phyloP scores from a whole-genome alignment of 257 asterid genomes.

The Solanum bulbocastanum region DNA sequence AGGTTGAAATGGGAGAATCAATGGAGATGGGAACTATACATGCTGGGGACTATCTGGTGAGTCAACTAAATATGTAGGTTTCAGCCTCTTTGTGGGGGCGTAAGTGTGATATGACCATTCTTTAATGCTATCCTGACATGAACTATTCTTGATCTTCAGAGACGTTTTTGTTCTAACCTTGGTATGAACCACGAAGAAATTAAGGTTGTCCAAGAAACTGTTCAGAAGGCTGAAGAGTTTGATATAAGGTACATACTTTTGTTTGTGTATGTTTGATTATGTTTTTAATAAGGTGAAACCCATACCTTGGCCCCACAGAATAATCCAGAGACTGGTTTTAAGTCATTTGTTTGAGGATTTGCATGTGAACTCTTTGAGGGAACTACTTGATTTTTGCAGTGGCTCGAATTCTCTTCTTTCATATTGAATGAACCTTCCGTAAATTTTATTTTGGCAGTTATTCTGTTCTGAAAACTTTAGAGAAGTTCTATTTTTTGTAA shows the following conservation, averaged over 20 bases:
- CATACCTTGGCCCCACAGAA: background rate
- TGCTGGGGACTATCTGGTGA: constrained; percentile 90
- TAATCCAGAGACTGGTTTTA: background rate
- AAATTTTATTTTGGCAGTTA: background rate
- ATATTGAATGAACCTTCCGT: background rate
- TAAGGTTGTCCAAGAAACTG: constrained; percentile 90
- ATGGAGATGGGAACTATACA: constrained; percentile 91
- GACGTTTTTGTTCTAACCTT: constrained; percentile 92
- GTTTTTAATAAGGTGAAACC: background rate
- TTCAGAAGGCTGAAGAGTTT: constrained; percentile 72
- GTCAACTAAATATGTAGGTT: background rate
- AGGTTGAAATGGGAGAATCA: constrained; percentile 85
- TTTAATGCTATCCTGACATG: background rate
- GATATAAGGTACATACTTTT: constrained; percentile 51
- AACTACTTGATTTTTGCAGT: background rate
- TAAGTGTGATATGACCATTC: background rate
- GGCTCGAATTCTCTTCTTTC: background rate
- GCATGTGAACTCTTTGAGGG: background rate
- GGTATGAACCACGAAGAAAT: constrained; percentile 76
- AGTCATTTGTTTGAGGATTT: background rate
- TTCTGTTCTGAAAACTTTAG: background rate
- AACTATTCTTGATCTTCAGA: constrained; percentile 19
- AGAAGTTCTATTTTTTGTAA: background rate
- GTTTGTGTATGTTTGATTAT: background rate
- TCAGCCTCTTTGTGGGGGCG: background rate